Evolutionary conservation across 202 grass and related monocot species (phyloP).

Genomic region (Bolboschoenoplectus hybrid): DNA sequence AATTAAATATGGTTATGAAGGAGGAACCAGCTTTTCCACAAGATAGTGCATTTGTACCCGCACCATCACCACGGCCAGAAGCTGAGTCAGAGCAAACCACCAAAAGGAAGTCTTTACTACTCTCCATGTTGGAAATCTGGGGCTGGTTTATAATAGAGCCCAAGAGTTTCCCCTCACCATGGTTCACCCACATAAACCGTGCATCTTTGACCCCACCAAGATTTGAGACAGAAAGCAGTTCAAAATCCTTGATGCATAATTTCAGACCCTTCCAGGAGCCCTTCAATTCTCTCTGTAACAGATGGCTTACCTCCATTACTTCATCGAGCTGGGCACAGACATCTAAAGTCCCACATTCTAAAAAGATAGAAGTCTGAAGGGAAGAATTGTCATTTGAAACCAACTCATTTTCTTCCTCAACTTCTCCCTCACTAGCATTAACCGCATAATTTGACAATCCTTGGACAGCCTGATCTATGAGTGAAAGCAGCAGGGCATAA

Average conservation of each 20-base stretch:
- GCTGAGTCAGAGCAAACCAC: slow-evolving; percentile 70
- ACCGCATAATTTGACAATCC: slow-evolving; percentile 54
- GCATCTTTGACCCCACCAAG: slow-evolving; percentile 64
- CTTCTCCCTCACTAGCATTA: slow-evolving; percentile 39
- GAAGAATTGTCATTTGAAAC: slow-evolving; percentile 40
- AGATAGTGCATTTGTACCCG: slow-evolving; percentile 80
- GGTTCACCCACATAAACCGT: slow-evolving; percentile 73
- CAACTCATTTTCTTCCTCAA: slow-evolving; percentile 32
- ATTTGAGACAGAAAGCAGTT: slow-evolving; percentile 71
- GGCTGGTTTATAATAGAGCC: slow-evolving; percentile 53
- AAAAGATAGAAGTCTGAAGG: slow-evolving; percentile 65
- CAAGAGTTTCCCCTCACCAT: slow-evolving; percentile 84
- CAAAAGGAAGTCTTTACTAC: slow-evolving; percentile 65
- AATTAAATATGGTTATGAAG: slow-evolving; percentile 73
- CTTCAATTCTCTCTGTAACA: slow-evolving; percentile 80
- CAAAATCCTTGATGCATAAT: slow-evolving; percentile 72
- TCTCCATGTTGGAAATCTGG: slow-evolving; percentile 50
- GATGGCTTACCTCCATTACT: slow-evolving; percentile 62
- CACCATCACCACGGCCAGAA: slow-evolving; percentile 78
- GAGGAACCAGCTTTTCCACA: slow-evolving; percentile 72
- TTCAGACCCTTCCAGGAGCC: slow-evolving; percentile 77
- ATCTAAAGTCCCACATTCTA: slow-evolving; percentile 77
- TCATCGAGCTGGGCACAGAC: slow-evolving; percentile 67
- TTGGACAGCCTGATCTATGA: slow-evolving; percentile 61
- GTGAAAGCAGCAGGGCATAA: slow-evolving; percentile 54